Evolutionary conservation across 495 filamentous ascomycete species (phyloP).

Genomic region (Xanthoparmelia taractica): DNA sequence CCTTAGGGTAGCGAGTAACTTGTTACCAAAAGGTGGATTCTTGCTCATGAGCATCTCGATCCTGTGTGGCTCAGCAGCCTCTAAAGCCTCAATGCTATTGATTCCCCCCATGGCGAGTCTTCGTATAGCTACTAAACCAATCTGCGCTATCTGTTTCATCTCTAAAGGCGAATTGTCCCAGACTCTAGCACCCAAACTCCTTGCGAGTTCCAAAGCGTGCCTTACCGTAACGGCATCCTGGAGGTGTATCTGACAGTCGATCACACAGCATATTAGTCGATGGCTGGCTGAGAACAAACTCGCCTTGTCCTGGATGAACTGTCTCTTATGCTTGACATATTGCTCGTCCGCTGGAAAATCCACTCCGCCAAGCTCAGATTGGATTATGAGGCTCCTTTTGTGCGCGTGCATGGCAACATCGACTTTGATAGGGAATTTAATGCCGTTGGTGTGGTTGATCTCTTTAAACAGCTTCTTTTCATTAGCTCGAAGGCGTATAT

Average conservation of each 20-base stretch:
- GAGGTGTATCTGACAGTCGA: conserved; percentile 70
- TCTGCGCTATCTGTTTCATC: conserved; percentile 77
- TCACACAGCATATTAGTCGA: conserved; percentile 71
- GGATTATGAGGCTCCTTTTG: conserved; percentile 82
- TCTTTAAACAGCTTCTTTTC: conserved; percentile 76
- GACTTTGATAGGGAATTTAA: conserved; percentile 77
- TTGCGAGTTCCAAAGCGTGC: conserved; percentile 68
- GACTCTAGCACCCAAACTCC: conserved; percentile 67
- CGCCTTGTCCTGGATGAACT: conserved; percentile 60
- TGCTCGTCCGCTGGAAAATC: conserved; percentile 62
- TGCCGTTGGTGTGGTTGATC: conserved; percentile 63
- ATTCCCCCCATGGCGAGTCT: conserved; percentile 70
- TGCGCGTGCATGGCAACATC: conserved; percentile 62
- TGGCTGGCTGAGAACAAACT: conserved; percentile 67
- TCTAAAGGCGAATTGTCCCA: conserved; percentile 86
- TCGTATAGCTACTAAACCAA: conserved; percentile 68
- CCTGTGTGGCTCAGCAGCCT: conserved; percentile 53
- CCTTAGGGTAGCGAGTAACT: conserved; percentile 53
- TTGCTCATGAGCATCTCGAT: conserved; percentile 72
- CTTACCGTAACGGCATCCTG: conserved; percentile 58
- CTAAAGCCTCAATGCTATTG: conserved; percentile 62
- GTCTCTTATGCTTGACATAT: conserved; percentile 50
- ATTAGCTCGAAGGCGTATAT: conserved; percentile 62
- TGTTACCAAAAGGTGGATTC: conserved; percentile 76
- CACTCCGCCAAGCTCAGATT: conserved; percentile 67